Evolutionary conservation across 352 stramenopile species (phyloP), one percentile per base, ranked within the genome.

Genomic region (Phytophthora brassicae): DNA sequence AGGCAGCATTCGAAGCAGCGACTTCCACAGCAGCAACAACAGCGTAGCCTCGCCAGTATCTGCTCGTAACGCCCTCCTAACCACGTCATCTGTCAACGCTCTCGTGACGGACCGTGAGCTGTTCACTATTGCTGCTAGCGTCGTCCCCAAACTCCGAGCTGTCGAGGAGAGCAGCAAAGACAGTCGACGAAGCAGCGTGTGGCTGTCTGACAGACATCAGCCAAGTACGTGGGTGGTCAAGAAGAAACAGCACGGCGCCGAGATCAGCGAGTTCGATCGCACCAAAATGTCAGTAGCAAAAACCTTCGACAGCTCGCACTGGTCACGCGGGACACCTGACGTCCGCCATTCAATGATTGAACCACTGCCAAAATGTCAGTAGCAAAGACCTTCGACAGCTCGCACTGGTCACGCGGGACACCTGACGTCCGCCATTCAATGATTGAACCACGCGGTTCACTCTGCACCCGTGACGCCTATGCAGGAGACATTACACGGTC

Each of bases 231-330:
- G 72, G 72, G 57, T 78, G n/a, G 56, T 72, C 43, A 71, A 74
- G 53, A 78, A 72, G 54, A 71, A 76, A 56, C 70, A 70, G 6
- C 56, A 84, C 48, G 75, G 74, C 11, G 69, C 68, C 9, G 67
- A 83, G 45, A 68, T 84, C 62, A 74, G 63, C 17, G 76, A 84
- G 63, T 86, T 86, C 45, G 74, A 88, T 46, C 79, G 74, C 46
- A 23, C 66, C 12, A 73, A 72, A 28, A 29, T 74, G 2, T 28
- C 67, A 28, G 57, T 29, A 2, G 28, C 47, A 17, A 54, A 20
- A 36, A 53, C 29, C 36, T 47, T 58, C 3, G 52, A 66, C 24
- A 22, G 38, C 16, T 38, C 48, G 9, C 56, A 52, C 39, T 72
- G 65, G 60, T 52, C 66, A n/a, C 56, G 41, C 29, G 16, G 52